Conservation (phyloP, 345 rosid genomes). For the Eucalyptus pauciflora region DNA sequence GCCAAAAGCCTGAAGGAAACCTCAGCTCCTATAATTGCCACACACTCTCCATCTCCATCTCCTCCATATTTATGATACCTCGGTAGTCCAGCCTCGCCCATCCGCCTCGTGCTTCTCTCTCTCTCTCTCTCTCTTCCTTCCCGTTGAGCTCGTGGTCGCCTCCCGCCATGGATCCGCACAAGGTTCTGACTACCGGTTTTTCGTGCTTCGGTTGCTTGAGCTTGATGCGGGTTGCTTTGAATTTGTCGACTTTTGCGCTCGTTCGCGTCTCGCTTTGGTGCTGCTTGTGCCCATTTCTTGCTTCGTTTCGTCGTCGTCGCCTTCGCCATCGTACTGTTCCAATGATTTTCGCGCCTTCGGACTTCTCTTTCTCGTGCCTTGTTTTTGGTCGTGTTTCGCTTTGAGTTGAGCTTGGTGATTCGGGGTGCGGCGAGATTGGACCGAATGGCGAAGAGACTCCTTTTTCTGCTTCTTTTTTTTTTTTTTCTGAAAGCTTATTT, state of each 20-base stretch:
- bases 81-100: neutral
- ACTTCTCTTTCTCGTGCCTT: neutral
- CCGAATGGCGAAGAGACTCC: neutral
- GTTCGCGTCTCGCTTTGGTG: neutral
- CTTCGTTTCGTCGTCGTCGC: neutral
- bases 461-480: neutral
- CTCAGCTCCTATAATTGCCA: neutral
- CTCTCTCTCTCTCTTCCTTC: neutral
- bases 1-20: neutral
- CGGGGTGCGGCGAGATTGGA: neutral
- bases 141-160: neutral
- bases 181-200: neutral
- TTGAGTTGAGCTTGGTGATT: neutral
- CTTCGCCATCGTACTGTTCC: neutral
- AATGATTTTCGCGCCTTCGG: neutral
- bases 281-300: neutral
- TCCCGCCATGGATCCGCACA: constrained; percentile 11
- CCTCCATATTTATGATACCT: neutral
- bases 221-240: neutral
- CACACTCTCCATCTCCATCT: neutral
- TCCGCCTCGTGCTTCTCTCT: neutral
- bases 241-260: neutral
- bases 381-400: neutral
- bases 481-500: neutral
- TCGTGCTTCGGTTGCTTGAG: neutral